Evolutionary conservation across 306 rosid genomes (phyloP), one percentile per base, ranked within the genome.

Genomic region (Heteromeles arbutifolia): DNA sequence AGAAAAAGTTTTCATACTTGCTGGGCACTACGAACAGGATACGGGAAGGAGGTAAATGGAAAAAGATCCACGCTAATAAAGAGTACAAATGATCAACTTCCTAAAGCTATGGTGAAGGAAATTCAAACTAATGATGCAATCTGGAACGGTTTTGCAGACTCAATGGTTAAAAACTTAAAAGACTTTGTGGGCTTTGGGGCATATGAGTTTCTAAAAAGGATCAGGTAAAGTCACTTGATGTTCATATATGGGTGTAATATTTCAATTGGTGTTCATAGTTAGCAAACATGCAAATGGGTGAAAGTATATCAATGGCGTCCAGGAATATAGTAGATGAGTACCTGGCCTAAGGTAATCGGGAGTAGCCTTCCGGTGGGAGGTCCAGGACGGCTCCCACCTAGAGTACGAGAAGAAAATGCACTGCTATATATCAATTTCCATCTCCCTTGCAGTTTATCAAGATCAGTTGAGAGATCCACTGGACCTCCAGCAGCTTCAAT

Each of bases 301-400:
- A 72, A 66, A 57, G 11, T 26, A 65, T 61, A 73, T 64, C 70
- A 58, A 65, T n/a, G 25, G 41, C 25, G 13, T 37, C 15, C 5
- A 54, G 52, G 63, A 67, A 59, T 25, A 57, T 22, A 41, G 22
- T n/a, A 32, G 45, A 62, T 8, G 31, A 53, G 66, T 69, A 93
- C 98, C 98, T 92, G 97, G 78, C 97, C 93, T 61, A 95, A 96
- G 74, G 93, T 89, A 72, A 95, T 82, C 37, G 98, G 98, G 82
- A 95, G 97, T 50, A 95, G 88, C 69, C 97, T 92, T 87, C 97
- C 83, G 0, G 76, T 82, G 82, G 97, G 97, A 82, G 92, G 98
- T 62, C 97, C 97, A 64, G 98, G 98, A 52, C 98, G 97, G 81
- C 96, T 90, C 43, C 98, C 97, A 22, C 97, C 98, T 1, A 90